Evolutionary conservation across 768 basidiomycete species (phyloP), one percentile per base, ranked within the genome.

Genomic region (Hypholoma fasciculare): DNA sequence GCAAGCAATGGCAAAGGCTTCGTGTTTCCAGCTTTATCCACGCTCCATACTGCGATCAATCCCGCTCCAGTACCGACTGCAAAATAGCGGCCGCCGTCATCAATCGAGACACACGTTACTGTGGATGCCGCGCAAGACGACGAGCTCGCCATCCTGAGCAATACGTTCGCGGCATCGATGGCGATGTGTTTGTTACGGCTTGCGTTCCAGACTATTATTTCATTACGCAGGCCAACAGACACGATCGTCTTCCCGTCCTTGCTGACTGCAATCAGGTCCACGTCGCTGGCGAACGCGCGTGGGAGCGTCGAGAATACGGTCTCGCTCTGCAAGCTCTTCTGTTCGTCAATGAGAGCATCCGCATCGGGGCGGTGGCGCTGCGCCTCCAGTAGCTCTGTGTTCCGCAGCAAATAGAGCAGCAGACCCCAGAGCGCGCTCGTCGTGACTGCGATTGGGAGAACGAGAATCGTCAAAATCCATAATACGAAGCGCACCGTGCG

Each of bases 361-460:
- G 76, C 66, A 37, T 83, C 84, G 1, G 76, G 75, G 34, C 84
- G 80, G 67, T 89, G 81, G 40, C 88, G 80, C 65, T 95, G 93
- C 2, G 92, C 90, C 65, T 95, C 95, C 37, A 97, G 80, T 0
- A 95, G 82, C 58, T 99, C 95, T 0, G 93, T 86, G 62, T 96
- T 89, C 75, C 96, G 96, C 60, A 98, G 76, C 2, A 99, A 79
- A 68, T 95, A 95, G 9, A 93, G 78, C 7, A 96, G 77, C 11
- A 98, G 73, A 7, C 82, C 79, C 69, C 90, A 98, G 9, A 98
- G 78, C 3, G 82, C 71, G 23, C 81, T 74, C 7, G 89, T 91
- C 0, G 96, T 96, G 5, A 79, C 78, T 7, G 85, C 82, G 67
- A 97, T 96, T 0, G 96, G 96, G 0, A 95, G 71, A 2, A 93